A percentile compares a stretch with the other conserved stretches of the same genome.
Evolutionary conservation across 2,329 filamentous ascomycete genomes (phyloP).

Genomic region (Aureobasidium sp.): DNA sequence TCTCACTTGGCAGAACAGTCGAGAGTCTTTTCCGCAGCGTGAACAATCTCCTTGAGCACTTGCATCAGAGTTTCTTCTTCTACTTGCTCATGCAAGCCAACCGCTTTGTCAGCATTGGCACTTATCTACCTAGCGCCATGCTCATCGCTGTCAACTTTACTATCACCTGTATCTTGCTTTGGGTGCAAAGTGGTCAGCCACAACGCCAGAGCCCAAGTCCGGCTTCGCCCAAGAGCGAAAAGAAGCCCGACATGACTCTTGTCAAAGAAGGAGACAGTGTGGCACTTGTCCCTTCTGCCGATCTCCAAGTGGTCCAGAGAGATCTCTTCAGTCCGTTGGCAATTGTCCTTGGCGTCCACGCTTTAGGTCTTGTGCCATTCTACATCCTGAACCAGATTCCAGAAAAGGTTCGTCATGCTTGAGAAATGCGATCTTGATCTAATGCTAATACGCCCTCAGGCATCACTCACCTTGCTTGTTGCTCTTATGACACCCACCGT

Average conservation of each 20-base stretch:
- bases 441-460: constrained; percentile 2
- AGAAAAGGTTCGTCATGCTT: constrained; percentile 48
- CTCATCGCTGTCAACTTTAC: constrained; percentile 89
- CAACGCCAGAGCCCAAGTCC: constrained; percentile 31
- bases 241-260: constrained; percentile 31
- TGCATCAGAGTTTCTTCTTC: constrained; percentile 99
- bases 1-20: constrained; percentile 82
- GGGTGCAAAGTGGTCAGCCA: constrained; percentile 69
- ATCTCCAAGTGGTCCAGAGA: constrained; percentile 47
- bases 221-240: constrained; percentile 23
- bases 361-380: constrained; percentile 71
- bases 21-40: constrained; percentile 88
- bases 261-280: constrained; percentile 31
- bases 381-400: constrained; percentile 77
- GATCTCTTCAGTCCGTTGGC: constrained; percentile 66
- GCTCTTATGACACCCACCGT: constrained; percentile 13
- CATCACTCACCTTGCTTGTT: constrained; percentile 12
- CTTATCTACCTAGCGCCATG: constrained; percentile 97
- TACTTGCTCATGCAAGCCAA: constrained; percentile 88
- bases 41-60: constrained; percentile 92
- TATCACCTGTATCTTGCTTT: constrained; percentile 89
- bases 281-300: constrained; percentile 33
- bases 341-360: constrained; percentile 65
- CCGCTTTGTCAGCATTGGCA: constrained; percentile 95
- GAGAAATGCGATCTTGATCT: background rate